Evolutionary conservation across 148 eudicot genomes (phyloP).

Genomic region (Heliosperma pusillum): DNA sequence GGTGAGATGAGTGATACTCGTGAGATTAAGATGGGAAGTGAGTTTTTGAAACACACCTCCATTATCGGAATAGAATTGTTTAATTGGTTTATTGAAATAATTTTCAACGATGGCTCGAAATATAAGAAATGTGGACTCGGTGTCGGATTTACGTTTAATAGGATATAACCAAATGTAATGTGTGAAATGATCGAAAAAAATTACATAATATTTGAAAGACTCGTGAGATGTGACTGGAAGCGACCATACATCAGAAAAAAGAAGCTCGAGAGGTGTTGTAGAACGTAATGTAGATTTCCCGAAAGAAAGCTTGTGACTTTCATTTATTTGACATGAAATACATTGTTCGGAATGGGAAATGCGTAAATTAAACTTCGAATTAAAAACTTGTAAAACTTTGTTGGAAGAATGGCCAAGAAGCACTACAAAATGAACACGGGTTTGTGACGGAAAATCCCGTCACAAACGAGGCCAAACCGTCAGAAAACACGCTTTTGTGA

Average conservation of each 20-base stretch:
- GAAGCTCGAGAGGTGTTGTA: not conserved
- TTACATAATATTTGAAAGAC: too few relatives aligned
- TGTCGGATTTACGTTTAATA: too few relatives aligned
- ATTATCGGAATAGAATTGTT: slow-evolving; percentile 8
- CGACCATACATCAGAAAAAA: not conserved
- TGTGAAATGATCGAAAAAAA: too few relatives aligned
- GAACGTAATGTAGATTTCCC: not conserved
- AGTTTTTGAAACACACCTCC: not conserved
- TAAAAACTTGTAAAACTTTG: not conserved
- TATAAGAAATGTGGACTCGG: not conserved
- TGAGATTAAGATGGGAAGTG: too few relatives aligned
- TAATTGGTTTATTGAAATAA: not conserved
- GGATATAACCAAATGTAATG: not conserved
- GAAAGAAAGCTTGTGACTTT: slow-evolving; percentile 10
- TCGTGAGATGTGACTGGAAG: not conserved
- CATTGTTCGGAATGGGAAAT: not conserved
- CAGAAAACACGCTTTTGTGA: too few relatives aligned
- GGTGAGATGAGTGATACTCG: slow-evolving; percentile 10
- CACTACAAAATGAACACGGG: too few relatives aligned
- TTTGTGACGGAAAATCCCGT: too few relatives aligned
- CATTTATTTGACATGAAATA: not conserved
- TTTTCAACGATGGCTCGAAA: not conserved
- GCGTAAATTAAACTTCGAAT: not conserved
- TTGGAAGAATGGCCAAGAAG: too few relatives aligned
- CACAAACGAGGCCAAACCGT: too few relatives aligned